Conservation (phyloP, 1,284 basidiomycete genomes). For the Taiwanofungus camphoratus region DNA sequence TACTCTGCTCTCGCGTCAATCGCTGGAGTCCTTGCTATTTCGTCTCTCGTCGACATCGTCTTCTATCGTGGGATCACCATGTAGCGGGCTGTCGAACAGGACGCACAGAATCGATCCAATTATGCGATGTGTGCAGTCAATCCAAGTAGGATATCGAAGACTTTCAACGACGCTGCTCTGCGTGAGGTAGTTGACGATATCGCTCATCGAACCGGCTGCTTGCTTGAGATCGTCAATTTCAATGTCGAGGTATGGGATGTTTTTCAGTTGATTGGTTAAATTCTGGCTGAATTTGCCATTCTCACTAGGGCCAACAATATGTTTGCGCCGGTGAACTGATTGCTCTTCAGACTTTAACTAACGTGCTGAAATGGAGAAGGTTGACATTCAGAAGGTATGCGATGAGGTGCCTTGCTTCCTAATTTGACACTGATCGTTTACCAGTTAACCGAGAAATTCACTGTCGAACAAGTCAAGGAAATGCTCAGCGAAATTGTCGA, state of each 20-base stretch:
- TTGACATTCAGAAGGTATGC: constrained; percentile 91
- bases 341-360: constrained; percentile 90
- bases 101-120: constrained; percentile 87
- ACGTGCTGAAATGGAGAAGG: constrained; percentile 96
- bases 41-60: constrained; percentile 95
- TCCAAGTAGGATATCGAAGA: constrained; percentile 89
- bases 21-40: constrained; percentile 92
- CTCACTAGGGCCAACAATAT: constrained; percentile 83
- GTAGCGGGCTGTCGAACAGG: constrained; percentile 96
- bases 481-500: constrained; percentile 90
- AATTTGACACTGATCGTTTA: too few relatives aligned
- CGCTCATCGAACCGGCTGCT: constrained; percentile 66
- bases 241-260: constrained; percentile 83
- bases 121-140: constrained; percentile 99
- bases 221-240: constrained; percentile 96
- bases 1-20: constrained; percentile 98
- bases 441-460: constrained; percentile 82
- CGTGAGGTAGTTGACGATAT: constrained; percentile 95
- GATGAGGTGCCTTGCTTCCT: too few relatives aligned
- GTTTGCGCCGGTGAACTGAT: constrained; percentile 97
- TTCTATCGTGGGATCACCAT: constrained; percentile 99
- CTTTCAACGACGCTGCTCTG: constrained; percentile 89
- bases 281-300: constrained; percentile 6
- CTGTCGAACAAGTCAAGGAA: constrained; percentile 86
- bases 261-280: too few relatives aligned